Base-by-base conservation (phyloP, 257 asterid genomes). In the Petunia secreta region DNA sequence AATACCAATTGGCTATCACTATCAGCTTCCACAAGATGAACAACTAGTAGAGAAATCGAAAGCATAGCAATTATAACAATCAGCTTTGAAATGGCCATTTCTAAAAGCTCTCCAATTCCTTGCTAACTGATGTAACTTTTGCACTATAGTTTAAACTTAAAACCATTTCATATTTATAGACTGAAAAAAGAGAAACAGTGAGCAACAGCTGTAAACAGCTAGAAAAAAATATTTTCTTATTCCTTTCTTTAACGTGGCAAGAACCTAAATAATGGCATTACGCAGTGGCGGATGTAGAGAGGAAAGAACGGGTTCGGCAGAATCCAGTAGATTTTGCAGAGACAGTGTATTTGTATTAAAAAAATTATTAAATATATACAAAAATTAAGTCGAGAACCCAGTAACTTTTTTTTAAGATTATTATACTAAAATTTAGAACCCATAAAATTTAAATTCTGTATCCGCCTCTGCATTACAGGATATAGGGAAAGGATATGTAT, bases 1-100 rank as follows among this genome's bases (percentile, higher is more conserved):
- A 69, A 69, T 34, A 71, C 62, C 77, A 36, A 5, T 48, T 5
- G 46, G 4, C 50, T 50, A 40, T 13, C 9, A 6, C 1, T 34
- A 39, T 37, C 25, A 69, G 77, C 77, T 71, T 71, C 34, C 25
- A 71, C 77, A 11, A 34, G 77, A 10, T 2, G 9, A 69, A 69
- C n/a, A 69, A 69, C 3, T 8, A 71, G 1, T 11, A 71, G 34
- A 71, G 62, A 71, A 52, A 71, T 25, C 5, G 48, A 48, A 52
- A 71, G 25, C 60, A 71, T 71, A 50, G 62, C 1, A 71, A 50
- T n/a, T n/a, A n/a, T 7, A 50, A 71, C 34, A 71, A 46, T 8
- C 4, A 48, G 3, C 34, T 71, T 71, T 6, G 62, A 71, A 44
- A 48, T 34, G 3, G 46, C 44, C 77, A n/a, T n/a, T n/a, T n/a